Conservation (phyloP, 1,139 yeast species). For the Zygosaccharomyces pseudobailii region DNA sequence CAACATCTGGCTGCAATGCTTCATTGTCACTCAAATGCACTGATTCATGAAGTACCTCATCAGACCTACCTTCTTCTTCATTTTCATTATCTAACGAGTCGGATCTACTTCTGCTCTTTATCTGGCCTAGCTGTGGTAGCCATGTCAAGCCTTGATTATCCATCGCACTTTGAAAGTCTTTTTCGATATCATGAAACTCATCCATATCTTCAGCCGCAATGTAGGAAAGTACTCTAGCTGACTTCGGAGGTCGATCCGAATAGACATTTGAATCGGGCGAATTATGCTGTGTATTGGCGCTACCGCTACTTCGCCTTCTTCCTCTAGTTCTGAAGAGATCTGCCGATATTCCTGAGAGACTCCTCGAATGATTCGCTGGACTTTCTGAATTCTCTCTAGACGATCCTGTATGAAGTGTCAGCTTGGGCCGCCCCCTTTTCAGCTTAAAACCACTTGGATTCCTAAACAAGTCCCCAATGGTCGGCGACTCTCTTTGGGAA, state of each 20-base stretch:
- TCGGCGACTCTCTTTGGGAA: constrained; percentile 14
- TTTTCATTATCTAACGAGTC: background rate
- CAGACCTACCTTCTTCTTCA: background rate
- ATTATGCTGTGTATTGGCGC: constrained; percentile 4
- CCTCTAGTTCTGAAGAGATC: constrained; percentile 7
- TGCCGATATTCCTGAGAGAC: constrained; percentile 8
- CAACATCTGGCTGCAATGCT: constrained; percentile 3
- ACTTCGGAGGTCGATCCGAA: constrained; percentile 18
- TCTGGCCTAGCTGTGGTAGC: constrained; percentile 25
- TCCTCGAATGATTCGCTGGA: constrained; percentile 3
- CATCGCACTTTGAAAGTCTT: constrained; percentile 26
- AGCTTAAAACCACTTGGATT: constrained; percentile 2
- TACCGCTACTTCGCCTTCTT: constrained; percentile 20
- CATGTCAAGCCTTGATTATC: constrained; percentile 27
- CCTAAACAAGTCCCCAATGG: constrained; percentile 17
- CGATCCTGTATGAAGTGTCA: constrained; percentile 18
- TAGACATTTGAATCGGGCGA: constrained; percentile 13
- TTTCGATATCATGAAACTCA: constrained; percentile 31
- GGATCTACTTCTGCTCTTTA: constrained; percentile 1
- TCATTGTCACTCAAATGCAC: background rate
- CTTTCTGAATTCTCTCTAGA: constrained; percentile 7
- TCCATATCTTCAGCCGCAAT: constrained; percentile 32
- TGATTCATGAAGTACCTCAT: background rate
- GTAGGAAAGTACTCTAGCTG: constrained; percentile 28
- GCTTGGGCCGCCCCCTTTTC: constrained; percentile 14